These are phyloP conservation scores for Butyriboletus loyo DNA, from an alignment of 768 basidiomycete genomes.

Conservation along the genomic window DNA sequence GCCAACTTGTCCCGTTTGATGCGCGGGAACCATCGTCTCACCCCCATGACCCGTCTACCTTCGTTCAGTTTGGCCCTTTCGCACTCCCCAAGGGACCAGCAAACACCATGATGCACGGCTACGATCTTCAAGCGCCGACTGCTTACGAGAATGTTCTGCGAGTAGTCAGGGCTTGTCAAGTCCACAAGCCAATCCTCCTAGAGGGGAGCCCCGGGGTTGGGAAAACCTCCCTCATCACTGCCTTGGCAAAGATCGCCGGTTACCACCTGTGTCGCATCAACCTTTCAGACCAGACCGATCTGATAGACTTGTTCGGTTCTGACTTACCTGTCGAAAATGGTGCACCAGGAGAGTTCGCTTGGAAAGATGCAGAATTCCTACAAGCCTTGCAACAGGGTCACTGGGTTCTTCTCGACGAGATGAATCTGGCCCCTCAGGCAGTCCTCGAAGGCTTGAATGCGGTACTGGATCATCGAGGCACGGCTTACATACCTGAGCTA, in stretches of 20 bases:
- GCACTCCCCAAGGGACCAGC: constrained; percentile 58
- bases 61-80: constrained; percentile 71
- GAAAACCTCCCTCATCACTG: constrained; percentile 90
- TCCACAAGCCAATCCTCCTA: constrained; percentile 86
- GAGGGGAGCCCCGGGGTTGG: constrained; percentile 99
- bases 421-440: constrained; percentile 97
- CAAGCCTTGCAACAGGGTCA: constrained; percentile 91
- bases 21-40: constrained; percentile 20
- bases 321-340: constrained; percentile 95
- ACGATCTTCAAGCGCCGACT: constrained; percentile 87
- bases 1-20: constrained; percentile 52
- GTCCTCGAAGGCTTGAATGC: constrained; percentile 97
- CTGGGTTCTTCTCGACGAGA: constrained; percentile 98
- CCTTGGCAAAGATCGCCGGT: constrained; percentile 78
- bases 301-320: constrained; percentile 93
- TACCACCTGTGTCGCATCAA: constrained; percentile 89
- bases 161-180: constrained; percentile 84
- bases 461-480: constrained; percentile 91
- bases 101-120: constrained; percentile 39
- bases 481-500: constrained; percentile 92
- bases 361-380: constrained; percentile 97
- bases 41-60: constrained; percentile 34
- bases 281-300: constrained; percentile 95
- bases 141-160: constrained; percentile 85
- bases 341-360: constrained; percentile 86